These are phyloP conservation scores for Leucosporidium creatinivorum DNA, from an alignment of 768 basidiomycete species.

Conservation along the genomic window DNA sequence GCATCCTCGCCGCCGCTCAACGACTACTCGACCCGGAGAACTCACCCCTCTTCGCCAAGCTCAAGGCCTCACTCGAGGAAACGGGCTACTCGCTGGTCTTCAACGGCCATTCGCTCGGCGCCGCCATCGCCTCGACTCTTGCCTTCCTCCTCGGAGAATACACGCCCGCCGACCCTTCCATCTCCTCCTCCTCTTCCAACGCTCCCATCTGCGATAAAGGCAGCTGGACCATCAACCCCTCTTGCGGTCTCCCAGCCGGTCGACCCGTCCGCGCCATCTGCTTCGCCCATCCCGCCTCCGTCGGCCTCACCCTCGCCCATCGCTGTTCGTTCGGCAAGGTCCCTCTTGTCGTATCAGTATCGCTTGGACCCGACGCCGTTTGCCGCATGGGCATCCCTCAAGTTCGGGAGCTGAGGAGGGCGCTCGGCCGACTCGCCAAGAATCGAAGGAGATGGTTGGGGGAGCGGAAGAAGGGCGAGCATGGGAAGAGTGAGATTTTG, in stretches of 20 bases:
- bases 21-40: conserved; percentile 15
- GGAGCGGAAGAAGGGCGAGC: not conserved
- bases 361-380: conserved; percentile 18
- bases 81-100: conserved; percentile 19
- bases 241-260: conserved; percentile 2
- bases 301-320: conserved; percentile 14
- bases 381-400: conserved; percentile 23
- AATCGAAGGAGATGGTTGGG: not conserved
- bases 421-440: conserved; percentile 20
- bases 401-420: conserved; percentile 15
- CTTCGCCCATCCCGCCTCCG: conserved; percentile 30
- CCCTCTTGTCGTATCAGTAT: conserved; percentile 27
- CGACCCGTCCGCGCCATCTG: conserved; percentile 15
- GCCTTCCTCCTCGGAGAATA: conserved; percentile 19
- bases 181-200: no score
- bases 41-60: conserved; percentile 9
- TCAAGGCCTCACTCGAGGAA: conserved; percentile 10
- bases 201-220: not conserved
- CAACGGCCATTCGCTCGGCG: conserved; percentile 28
- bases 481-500: not conserved
- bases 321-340: conserved; percentile 4
- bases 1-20: conserved; percentile 18
- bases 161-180: not conserved
- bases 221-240: not conserved
- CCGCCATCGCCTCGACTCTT: conserved; percentile 16